Evolutionary conservation across 192 early-diverging fungal genomes (phyloP).

Genomic region (Ambispora gerdemannii): DNA sequence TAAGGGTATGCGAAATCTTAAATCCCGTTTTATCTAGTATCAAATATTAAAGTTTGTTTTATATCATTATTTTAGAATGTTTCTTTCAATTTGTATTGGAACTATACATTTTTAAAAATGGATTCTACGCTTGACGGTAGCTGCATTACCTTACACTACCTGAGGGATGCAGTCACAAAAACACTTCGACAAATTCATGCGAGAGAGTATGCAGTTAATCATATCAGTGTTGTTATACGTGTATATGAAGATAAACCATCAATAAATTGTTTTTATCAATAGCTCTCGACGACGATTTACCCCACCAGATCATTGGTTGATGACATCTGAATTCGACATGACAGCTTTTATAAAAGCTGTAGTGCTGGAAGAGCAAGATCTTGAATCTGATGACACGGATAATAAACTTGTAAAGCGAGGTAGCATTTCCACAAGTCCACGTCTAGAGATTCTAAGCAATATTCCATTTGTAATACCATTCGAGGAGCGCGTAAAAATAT

Average conservation of each 20-base stretch:
- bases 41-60: not conserved
- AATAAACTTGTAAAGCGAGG: slow-evolving; percentile 29
- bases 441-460: slow-evolving; percentile 64
- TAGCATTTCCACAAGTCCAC: slow-evolving; percentile 46
- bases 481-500: slow-evolving; percentile 81
- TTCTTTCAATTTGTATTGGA: slow-evolving; percentile 76
- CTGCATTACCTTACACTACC: slow-evolving; percentile 46
- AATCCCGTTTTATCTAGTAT: not conserved
- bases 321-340: slow-evolving; percentile 57
- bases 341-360: slow-evolving; percentile 51
- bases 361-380: slow-evolving; percentile 50
- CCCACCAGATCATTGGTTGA: slow-evolving; percentile 65
- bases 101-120: slow-evolving; percentile 42
- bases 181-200: slow-evolving; percentile 74
- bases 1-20: slow-evolving; percentile 46
- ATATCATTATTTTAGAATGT: slow-evolving; percentile 51
- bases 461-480: slow-evolving; percentile 94
- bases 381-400: slow-evolving; percentile 39
- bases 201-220: slow-evolving; percentile 54
- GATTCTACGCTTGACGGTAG: slow-evolving; percentile 30
- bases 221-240: not conserved
- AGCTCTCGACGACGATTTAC: slow-evolving; percentile 69
- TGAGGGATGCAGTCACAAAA: slow-evolving; percentile 61
- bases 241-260: not conserved
- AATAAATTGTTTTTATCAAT: not conserved